Conservation (phyloP, 257 asterid genomes). For the Salvia rosmarinus region DNA sequence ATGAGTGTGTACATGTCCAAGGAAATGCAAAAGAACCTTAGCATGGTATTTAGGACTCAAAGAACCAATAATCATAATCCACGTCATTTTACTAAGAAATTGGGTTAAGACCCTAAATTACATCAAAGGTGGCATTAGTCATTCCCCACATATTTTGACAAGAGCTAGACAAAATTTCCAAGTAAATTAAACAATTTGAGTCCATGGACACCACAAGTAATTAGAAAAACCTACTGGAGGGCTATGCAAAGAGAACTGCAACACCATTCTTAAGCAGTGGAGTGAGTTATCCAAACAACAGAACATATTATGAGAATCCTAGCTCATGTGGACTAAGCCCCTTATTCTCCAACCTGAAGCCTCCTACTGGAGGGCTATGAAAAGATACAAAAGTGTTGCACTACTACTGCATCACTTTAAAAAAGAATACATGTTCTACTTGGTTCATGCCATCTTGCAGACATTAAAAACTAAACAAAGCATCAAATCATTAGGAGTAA, state of each 20-base stretch:
- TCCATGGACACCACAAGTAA: background rate
- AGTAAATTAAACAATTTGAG: background rate
- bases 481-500: slow-evolving; percentile 19
- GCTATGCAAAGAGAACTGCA: background rate
- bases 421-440: slow-evolving; percentile 1
- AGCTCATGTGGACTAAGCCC: background rate
- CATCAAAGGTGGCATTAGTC: background rate
- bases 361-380: too few relatives aligned
- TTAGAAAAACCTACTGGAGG: slow-evolving; percentile 14
- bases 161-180: slow-evolving; percentile 22
- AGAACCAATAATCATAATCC: slow-evolving; percentile 15
- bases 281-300: slow-evolving; percentile 1
- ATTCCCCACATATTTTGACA: background rate
- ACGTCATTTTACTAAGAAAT: background rate
- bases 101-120: too few relatives aligned
- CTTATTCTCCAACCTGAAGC: background rate
- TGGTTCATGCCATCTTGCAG: background rate
- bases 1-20: background rate
- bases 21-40: slow-evolving; percentile 17
- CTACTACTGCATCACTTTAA: too few relatives aligned
- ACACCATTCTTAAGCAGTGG: background rate
- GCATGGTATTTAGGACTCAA: background rate
- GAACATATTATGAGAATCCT: background rate
- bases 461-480: slow-evolving; percentile 24
- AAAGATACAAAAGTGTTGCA: too few relatives aligned